Evolutionary conservation across 2,329 filamentous ascomycete species (phyloP), one percentile per base, ranked within the genome.

Genomic region (Venturia pyrina): DNA sequence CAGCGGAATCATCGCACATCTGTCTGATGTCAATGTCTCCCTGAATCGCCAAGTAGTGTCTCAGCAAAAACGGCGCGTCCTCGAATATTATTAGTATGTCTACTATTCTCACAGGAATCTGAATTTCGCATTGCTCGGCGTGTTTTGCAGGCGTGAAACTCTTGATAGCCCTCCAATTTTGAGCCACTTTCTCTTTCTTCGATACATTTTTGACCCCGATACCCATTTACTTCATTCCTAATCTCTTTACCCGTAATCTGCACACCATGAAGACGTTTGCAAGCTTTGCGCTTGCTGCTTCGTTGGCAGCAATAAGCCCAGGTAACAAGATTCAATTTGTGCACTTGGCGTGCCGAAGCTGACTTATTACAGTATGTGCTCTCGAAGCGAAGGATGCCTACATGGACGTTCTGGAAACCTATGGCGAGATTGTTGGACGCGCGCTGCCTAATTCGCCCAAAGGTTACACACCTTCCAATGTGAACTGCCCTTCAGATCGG

Each of bases 401-500:
- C 28, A 59, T 59, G 53, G 15, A 37, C 32, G 53, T 37, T 15
- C 19, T 59, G 5, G 7, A 59, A 19, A 59, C 53, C 13, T 59
- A 34, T n/a, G 60, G 60, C 60, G 28, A 46, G 5, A 17, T 62
- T 28, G 60, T 13, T 7, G 28, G 40, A 44, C 63, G 63, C 19
- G 63, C 63, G n/a, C 40, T 60, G 34, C 53, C 63, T 24, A 53
- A 43, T 41, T 32, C 63, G 17, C 63, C 63, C 7, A 53, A 65
- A 37, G 85, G 86, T 68, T 97, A 97, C 75, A 84, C 86, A 1
- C 93, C 93, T 0, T 77, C 82, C 41, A 73, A 78, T 8, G 87
- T 90, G 50, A 75, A 83, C 68, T 96, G 93, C 72, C 91, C 92
- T 4, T 78, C 80, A 8, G 80, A 79, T 21, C 82, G 85, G 56